A percentile compares a stretch with the other conserved stretches of the same genome.
These are phyloP conservation scores for Leptographium wingfieldii DNA, from an alignment of 2,329 filamentous ascomycete species.

Conservation along the genomic window DNA sequence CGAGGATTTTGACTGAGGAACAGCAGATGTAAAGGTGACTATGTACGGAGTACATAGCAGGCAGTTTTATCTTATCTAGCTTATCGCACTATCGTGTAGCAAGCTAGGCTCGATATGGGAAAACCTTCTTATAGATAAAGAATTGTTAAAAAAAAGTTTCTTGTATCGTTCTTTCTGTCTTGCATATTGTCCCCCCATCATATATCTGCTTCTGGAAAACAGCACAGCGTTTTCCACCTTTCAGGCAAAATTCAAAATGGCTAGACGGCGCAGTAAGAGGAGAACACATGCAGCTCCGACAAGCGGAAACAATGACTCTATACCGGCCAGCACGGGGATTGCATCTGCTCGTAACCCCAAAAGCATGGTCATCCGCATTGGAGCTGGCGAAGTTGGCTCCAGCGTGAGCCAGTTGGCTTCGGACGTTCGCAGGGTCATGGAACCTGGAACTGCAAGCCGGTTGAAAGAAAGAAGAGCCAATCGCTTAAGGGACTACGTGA, in stretches of 20 bases:
- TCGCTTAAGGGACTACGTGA: slow-evolving; percentile 78
- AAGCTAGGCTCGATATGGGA: background rate
- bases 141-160: background rate
- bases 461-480: slow-evolving; percentile 85
- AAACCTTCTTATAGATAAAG: background rate
- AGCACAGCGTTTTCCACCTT: background rate
- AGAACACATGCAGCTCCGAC: slow-evolving; percentile 66
- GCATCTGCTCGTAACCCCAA: slow-evolving; percentile 63
- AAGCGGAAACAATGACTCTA: slow-evolving; percentile 29
- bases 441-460: slow-evolving; percentile 81
- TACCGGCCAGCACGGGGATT: slow-evolving; percentile 42
- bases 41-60: background rate
- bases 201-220: background rate
- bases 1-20: slow-evolving; percentile 38
- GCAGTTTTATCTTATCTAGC: background rate
- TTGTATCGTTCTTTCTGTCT: background rate
- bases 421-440: slow-evolving; percentile 89
- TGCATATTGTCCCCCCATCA: background rate
- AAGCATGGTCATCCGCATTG: slow-evolving; percentile 97
- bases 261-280: slow-evolving; percentile 72
- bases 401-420: slow-evolving; percentile 84
- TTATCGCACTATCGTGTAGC: background rate
- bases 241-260: slow-evolving; percentile 40
- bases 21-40: background rate
- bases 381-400: slow-evolving; percentile 82